Evolutionary conservation across 148 eudicot species (phyloP).

Genomic region (Simmondsia chinensis): DNA sequence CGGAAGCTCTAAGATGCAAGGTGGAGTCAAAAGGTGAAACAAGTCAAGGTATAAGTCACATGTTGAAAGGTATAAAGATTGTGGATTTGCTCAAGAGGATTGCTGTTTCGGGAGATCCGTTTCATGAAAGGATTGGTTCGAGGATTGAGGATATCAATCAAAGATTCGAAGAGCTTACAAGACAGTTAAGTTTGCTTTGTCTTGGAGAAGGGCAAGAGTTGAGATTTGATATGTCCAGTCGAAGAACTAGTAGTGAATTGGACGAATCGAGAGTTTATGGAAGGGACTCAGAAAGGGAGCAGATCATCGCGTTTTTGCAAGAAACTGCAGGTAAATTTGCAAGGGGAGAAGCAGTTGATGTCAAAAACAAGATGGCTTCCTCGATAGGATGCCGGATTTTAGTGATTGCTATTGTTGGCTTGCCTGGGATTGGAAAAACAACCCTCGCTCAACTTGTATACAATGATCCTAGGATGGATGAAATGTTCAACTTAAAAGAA

Average conservation of each 20-base stretch:
- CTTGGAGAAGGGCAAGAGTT: no score
- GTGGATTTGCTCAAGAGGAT: no score
- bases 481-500: constrained; percentile 1
- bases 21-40: no score
- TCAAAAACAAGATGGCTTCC: no score
- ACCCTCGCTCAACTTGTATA: constrained; percentile 16
- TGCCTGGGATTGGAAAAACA: constrained; percentile 24
- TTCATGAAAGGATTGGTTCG: neutral
- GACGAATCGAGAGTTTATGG: constrained; percentile 7
- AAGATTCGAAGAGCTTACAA: constrained; percentile 8
- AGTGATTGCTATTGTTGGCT: constrained; percentile 13
- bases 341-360: neutral
- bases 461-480: neutral
- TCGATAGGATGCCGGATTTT: neutral
- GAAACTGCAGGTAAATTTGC: neutral
- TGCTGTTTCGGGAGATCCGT: neutral
- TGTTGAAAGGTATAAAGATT: neutral
- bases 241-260: constrained; percentile 1
- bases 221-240: no score
- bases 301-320: neutral
- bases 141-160: neutral
- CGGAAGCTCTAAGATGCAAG: constrained; percentile 7
- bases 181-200: constrained; percentile 11
- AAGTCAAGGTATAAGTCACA: neutral
- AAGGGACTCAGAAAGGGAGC: constrained; percentile 8